phyloP scores from a whole-genome alignment of 2,329 filamentous ascomycete species.

The Emericellopsis cladophorae region DNA sequence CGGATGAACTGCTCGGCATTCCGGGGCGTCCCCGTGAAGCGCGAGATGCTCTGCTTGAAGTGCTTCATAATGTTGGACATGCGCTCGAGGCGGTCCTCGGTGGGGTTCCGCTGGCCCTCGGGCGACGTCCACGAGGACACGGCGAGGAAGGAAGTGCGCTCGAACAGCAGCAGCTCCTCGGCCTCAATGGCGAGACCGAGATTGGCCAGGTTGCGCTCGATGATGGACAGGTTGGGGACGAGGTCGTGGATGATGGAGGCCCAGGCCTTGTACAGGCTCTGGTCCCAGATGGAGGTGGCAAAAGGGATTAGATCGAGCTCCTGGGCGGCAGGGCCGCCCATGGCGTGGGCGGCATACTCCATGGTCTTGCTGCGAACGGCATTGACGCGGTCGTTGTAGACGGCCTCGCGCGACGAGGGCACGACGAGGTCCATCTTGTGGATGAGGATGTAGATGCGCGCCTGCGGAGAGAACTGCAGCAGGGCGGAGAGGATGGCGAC shows the following conservation, averaged over 20 bases:
- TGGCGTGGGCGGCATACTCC: slow-evolving; percentile 29
- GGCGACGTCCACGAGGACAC: slow-evolving; percentile 83
- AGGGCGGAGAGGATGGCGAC: slow-evolving; percentile 80
- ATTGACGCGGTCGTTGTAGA: slow-evolving; percentile 74
- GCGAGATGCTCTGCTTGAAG: slow-evolving; percentile 76
- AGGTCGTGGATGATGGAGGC: slow-evolving; percentile 95
- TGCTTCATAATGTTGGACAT: slow-evolving; percentile 97
- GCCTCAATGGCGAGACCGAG: slow-evolving; percentile 81
- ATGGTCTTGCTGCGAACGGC: slow-evolving; percentile 63
- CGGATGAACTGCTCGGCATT: slow-evolving; percentile 71
- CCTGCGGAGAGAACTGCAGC: slow-evolving; percentile 66
- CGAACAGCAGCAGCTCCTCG: slow-evolving; percentile 87
- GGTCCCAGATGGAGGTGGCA: slow-evolving; percentile 96
- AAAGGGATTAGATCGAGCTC: slow-evolving; percentile 68
- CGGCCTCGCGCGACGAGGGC: slow-evolving; percentile 59
- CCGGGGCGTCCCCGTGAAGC: slow-evolving; percentile 69
- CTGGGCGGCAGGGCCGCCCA: slow-evolving; percentile 15
- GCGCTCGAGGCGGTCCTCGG: slow-evolving; percentile 81
- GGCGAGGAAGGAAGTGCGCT: slow-evolving; percentile 89
- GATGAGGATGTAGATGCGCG: slow-evolving; percentile 86
- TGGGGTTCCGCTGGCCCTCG: slow-evolving; percentile 69
- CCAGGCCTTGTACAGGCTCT: slow-evolving; percentile 96
- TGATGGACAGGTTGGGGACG: slow-evolving; percentile 82
- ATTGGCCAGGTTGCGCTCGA: slow-evolving; percentile 73
- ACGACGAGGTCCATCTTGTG: slow-evolving; percentile 99